phyloP scores from a whole-genome alignment of 2,329 filamentous ascomycete species.

The Leptographium lundbergii region DNA sequence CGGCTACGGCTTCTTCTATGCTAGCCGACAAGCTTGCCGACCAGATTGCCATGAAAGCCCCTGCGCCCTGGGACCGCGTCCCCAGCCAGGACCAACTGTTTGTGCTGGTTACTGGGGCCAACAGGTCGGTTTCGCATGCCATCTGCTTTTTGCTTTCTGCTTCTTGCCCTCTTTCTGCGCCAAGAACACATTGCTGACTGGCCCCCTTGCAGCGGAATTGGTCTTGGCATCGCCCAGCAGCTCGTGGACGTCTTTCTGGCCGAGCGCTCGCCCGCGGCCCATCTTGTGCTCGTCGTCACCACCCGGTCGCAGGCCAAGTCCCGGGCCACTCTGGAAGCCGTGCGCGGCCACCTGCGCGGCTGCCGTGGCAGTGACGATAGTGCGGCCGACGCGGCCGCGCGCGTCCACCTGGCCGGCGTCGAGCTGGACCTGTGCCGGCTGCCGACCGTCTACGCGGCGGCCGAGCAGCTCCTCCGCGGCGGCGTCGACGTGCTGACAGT shows the following conservation, averaged over 20 bases:
- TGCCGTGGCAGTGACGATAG: conserved; percentile 22
- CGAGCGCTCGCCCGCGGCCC: conserved; percentile 52
- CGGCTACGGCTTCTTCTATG: too few relatives aligned
- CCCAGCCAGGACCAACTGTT: conserved; percentile 35
- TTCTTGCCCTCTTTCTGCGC: neutral
- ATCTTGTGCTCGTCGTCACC: conserved; percentile 70
- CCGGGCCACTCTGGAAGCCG: conserved; percentile 51
- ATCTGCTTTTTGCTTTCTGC: neutral
- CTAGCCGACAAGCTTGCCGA: neutral
- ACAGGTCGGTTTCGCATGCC: conserved; percentile 62
- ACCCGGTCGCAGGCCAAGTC: conserved; percentile 68
- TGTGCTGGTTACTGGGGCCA: conserved; percentile 72
- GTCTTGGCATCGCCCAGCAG: conserved; percentile 70
- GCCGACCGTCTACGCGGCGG: conserved; percentile 33
- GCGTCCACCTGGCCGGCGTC: conserved; percentile 46
- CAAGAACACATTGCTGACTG: too few relatives aligned
- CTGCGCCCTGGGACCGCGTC: conserved; percentile 22
- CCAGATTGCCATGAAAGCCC: neutral
- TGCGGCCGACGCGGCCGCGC: conserved; percentile 19
- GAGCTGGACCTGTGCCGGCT: conserved; percentile 50
- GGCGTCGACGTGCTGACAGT: conserved; percentile 32
- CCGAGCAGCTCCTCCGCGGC: conserved; percentile 31
- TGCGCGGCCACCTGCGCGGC: conserved; percentile 48
- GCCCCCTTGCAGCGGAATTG: conserved; percentile 55
- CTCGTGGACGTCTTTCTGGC: conserved; percentile 82